Evolutionary conservation across 371 early-diverging fungal genomes (phyloP).

Genomic region (Mortierella sp.): DNA sequence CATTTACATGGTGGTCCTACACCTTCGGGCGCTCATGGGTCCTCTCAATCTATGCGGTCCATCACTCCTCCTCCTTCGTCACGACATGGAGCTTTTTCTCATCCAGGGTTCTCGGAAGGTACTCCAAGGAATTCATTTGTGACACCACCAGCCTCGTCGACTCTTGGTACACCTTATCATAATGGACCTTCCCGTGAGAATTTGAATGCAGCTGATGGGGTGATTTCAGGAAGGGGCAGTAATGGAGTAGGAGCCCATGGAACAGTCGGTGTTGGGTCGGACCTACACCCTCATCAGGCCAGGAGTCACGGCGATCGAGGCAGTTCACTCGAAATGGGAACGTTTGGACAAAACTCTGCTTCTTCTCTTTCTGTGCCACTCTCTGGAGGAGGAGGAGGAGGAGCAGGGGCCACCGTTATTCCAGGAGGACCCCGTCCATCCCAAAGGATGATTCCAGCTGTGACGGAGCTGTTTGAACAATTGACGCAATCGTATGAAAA

Average conservation of each 20-base stretch:
- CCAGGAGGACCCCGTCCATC: constrained; percentile 21
- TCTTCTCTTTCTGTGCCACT: neutral
- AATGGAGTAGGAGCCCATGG: too few relatives aligned
- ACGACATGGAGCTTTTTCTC: constrained; percentile 15
- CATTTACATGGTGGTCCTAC: constrained; percentile 17
- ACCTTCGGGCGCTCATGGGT: neutral
- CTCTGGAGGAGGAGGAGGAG: neutral
- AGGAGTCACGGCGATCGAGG: neutral
- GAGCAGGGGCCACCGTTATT: neutral
- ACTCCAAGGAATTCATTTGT: constrained; percentile 16
- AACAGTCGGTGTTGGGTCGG: too few relatives aligned
- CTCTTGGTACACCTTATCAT: too few relatives aligned
- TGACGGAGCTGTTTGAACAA: constrained; percentile 49
- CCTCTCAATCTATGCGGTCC: constrained; percentile 6
- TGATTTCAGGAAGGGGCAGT: too few relatives aligned
- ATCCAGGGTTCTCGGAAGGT: constrained; percentile 15
- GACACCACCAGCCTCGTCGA: constrained; percentile 4
- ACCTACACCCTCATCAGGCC: too few relatives aligned
- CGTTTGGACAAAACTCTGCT: neutral
- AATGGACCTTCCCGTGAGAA: too few relatives aligned
- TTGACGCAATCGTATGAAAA: constrained; percentile 52
- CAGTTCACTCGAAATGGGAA: neutral
- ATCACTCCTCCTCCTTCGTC: constrained; percentile 28
- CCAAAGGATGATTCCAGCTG: constrained; percentile 41
- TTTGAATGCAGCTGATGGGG: too few relatives aligned